phyloP scores from a whole-genome alignment of 2,329 filamentous ascomycete species.

The Calonectria leucothoes region DNA sequence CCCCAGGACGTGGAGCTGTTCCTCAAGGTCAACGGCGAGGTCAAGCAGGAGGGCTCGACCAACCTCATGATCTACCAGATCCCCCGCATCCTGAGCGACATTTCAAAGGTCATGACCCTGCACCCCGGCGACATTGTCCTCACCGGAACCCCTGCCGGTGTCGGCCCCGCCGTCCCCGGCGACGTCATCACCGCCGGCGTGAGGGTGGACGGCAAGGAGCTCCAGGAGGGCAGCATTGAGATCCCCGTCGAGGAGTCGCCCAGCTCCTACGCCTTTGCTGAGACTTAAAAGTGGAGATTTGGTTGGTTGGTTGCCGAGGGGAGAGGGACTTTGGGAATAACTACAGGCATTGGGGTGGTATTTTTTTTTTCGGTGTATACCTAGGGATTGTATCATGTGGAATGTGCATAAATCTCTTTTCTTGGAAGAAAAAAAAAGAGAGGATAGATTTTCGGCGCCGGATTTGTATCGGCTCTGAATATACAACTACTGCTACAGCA shows the following conservation, averaged over 20 bases:
- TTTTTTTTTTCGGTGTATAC: not conserved
- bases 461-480: constrained; percentile 5
- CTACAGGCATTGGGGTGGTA: not conserved
- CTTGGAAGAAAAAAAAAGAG: constrained; percentile 1
- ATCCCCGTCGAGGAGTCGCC: constrained; percentile 84
- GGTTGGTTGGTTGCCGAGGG: not conserved
- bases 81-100: constrained; percentile 87
- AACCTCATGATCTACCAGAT: constrained; percentile 94
- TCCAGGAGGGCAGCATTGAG: constrained; percentile 87
- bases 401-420: not conserved
- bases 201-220: constrained; percentile 81
- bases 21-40: constrained; percentile 83
- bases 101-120: constrained; percentile 94
- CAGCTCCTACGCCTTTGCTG: constrained; percentile 80
- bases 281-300: constrained; percentile 66
- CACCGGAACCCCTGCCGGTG: constrained; percentile 97
- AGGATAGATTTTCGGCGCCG: constrained; percentile 7
- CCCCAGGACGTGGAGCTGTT: constrained; percentile 91
- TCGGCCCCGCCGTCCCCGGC: constrained; percentile 85
- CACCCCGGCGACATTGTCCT: constrained; percentile 92
- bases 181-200: constrained; percentile 90
- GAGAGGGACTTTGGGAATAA: not conserved
- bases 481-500: constrained; percentile 19
- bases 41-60: constrained; percentile 88
- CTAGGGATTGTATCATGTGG: not conserved